phyloP scores from a whole-genome alignment of 495 filamentous ascomycete species.

The Talaromyces trachyspermus region DNA sequence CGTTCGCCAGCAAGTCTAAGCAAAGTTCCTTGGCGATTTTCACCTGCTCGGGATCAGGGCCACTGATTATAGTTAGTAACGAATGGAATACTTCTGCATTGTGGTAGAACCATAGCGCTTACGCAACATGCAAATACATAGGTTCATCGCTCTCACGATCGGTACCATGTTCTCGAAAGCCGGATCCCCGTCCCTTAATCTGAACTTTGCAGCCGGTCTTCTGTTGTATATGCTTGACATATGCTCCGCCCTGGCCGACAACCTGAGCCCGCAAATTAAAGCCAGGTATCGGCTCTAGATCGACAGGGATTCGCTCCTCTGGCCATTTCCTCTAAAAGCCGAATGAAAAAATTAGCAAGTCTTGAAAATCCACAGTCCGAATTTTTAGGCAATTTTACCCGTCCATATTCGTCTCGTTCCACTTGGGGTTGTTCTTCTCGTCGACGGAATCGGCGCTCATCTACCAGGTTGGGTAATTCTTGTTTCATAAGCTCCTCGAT shows the following conservation, averaged over 20 bases:
- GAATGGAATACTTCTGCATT: slow-evolving; percentile 12
- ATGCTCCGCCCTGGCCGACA: slow-evolving; percentile 84
- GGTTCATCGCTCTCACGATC: slow-evolving; percentile 84
- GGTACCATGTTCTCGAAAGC: slow-evolving; percentile 80
- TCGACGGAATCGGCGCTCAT: slow-evolving; percentile 88
- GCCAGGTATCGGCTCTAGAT: slow-evolving; percentile 84
- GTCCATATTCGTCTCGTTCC: slow-evolving; percentile 91
- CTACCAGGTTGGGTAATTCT: slow-evolving; percentile 89
- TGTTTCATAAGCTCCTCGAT: slow-evolving; percentile 95
- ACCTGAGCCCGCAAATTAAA: slow-evolving; percentile 96
- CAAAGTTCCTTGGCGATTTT: slow-evolving; percentile 80
- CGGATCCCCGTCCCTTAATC: slow-evolving; percentile 95
- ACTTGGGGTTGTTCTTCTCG: slow-evolving; percentile 71
- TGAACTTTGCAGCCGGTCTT: slow-evolving; percentile 92
- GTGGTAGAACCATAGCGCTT: slow-evolving; percentile 25
- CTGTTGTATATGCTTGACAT: slow-evolving; percentile 96
- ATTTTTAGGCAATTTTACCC: too few relatives aligned
- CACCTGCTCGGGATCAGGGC: slow-evolving; percentile 82
- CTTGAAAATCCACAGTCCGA: too few relatives aligned
- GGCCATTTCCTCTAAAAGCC: slow-evolving; percentile 87
- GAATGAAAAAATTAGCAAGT: slow-evolving; percentile 3
- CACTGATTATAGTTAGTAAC: slow-evolving; percentile 47
- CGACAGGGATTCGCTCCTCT: slow-evolving; percentile 85
- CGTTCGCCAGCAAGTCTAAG: slow-evolving; percentile 74
- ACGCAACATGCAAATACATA: slow-evolving; percentile 96